These are phyloP conservation scores for Eurotiales sp. DNA, from an alignment of 2,329 filamentous ascomycete species.

Conservation along the genomic window DNA sequence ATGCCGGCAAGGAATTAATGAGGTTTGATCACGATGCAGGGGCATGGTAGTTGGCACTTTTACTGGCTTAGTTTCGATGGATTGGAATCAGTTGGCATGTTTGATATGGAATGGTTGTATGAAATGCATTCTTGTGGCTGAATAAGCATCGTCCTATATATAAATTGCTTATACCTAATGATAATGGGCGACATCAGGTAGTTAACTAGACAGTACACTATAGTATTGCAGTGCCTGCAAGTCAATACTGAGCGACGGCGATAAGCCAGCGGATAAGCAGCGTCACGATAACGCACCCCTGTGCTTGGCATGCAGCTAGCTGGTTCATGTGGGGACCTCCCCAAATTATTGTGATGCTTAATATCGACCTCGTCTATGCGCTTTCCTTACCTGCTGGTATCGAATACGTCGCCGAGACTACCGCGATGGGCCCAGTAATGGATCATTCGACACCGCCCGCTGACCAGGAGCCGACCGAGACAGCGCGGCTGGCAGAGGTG, in stretches of 20 bases:
- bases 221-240: not conserved
- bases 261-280: not conserved
- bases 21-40: slow-evolving; percentile 85
- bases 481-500: not conserved
- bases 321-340: not conserved
- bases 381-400: not conserved
- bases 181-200: too few species aligned
- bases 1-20: slow-evolving; percentile 82
- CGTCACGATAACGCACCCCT: slow-evolving; percentile 2
- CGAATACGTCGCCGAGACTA: too few species aligned
- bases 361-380: not conserved
- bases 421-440: not conserved
- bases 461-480: not conserved
- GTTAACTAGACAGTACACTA: too few species aligned
- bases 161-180: not conserved
- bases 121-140: too few species aligned
- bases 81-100: not conserved
- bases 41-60: slow-evolving; percentile 51
- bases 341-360: slow-evolving; percentile 1
- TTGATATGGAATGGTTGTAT: too few species aligned
- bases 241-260: not conserved
- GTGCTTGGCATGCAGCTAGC: slow-evolving; percentile 1
- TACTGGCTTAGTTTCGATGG: not conserved
- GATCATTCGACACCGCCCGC: not conserved
- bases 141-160: not conserved